phyloP scores from a whole-genome alignment of 257 asterid species.

The Nicotiana tabacum region DNA sequence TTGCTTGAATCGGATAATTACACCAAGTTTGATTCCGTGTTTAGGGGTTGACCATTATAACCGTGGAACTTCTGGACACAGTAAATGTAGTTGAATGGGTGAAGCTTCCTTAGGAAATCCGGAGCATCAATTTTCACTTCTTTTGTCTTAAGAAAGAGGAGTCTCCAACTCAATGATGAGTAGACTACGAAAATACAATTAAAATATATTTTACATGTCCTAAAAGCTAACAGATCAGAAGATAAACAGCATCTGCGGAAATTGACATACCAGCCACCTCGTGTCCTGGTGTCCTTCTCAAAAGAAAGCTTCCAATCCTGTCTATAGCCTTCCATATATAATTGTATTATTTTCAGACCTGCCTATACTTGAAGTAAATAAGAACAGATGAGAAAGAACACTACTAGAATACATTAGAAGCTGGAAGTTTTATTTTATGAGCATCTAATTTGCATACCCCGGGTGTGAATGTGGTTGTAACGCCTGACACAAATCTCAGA shows the following conservation, averaged over 20 bases:
- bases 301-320: slow-evolving; percentile 96
- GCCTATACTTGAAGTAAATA: slow-evolving; percentile 36
- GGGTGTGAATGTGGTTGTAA: slow-evolving; percentile 76
- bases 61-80: not conserved
- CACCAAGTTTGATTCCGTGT: not conserved
- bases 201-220: not conserved
- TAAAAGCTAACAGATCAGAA: not conserved
- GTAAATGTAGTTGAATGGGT: not conserved
- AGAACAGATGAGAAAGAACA: not conserved
- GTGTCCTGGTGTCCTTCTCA: slow-evolving; percentile 87
- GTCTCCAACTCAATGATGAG: not conserved
- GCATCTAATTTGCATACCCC: slow-evolving; percentile 47
- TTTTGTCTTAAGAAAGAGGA: not conserved
- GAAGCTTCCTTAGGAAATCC: not conserved
- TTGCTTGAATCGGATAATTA: not conserved
- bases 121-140: not conserved
- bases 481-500: slow-evolving; percentile 68
- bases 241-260: not conserved
- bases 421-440: not conserved
- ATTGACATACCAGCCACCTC: slow-evolving; percentile 86
- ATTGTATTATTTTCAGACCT: slow-evolving; percentile 73
- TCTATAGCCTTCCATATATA: slow-evolving; percentile 82
- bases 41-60: not conserved
- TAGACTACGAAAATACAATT: not conserved
- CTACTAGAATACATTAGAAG: not conserved